Conservation (phyloP, 345 rosid genomes). For the Acer campestre region DNA sequence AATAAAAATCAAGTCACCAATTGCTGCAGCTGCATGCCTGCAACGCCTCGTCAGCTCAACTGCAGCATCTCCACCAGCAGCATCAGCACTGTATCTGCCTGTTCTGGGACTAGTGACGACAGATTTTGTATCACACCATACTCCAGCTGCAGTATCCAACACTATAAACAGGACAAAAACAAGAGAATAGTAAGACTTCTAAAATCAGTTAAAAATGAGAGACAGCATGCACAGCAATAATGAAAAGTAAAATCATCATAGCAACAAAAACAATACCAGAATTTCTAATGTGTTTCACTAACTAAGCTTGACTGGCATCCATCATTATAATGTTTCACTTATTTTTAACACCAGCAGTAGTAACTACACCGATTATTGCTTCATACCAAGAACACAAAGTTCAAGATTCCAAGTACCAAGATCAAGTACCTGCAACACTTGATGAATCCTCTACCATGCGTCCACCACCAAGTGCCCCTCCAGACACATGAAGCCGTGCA, state of each 20-base stretch:
- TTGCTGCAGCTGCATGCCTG: constrained; percentile 98
- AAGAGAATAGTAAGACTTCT: constrained; percentile 13
- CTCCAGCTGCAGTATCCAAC: constrained; percentile 99
- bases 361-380: neutral
- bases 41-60: constrained; percentile 98
- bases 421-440: constrained; percentile 84
- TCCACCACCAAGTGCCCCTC: constrained; percentile 99
- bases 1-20: constrained; percentile 90
- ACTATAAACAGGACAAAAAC: constrained; percentile 50
- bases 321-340: neutral
- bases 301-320: neutral
- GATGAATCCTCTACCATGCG: constrained; percentile 99
- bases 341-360: neutral
- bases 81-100: constrained; percentile 89
- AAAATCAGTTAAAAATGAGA: neutral
- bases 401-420: constrained; percentile 1
- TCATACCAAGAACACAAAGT: neutral
- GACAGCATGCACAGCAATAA: neutral
- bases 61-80: constrained; percentile 97
- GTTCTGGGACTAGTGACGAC: constrained; percentile 96
- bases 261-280: constrained; percentile 1
- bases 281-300: neutral
- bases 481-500: constrained; percentile 98
- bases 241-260: neutral
- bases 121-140: constrained; percentile 99